These are phyloP conservation scores for Microdochium paspali DNA, from an alignment of 2,329 filamentous ascomycete genomes.

Conservation along the genomic window DNA sequence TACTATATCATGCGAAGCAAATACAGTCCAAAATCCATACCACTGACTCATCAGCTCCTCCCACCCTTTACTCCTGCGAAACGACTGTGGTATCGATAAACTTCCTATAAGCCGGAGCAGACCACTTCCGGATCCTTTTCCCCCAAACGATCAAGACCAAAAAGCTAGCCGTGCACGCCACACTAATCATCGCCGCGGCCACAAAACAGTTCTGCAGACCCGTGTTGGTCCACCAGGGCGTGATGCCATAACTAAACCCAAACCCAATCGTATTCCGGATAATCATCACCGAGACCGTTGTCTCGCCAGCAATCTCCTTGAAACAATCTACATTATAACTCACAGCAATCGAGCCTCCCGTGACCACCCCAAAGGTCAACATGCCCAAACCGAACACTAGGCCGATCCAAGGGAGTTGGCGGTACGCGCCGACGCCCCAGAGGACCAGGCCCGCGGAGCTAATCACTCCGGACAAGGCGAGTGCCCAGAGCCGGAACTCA, in stretches of 20 bases:
- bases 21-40: too few species aligned
- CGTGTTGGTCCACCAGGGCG: slow-evolving; percentile 20
- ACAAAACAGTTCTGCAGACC: slow-evolving; percentile 23
- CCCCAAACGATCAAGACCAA: slow-evolving; percentile 20
- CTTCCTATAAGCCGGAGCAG: slow-evolving; percentile 3
- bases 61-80: slow-evolving; percentile 1
- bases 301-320: slow-evolving; percentile 16
- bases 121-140: slow-evolving; percentile 12
- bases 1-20: too few species aligned
- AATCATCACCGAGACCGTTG: slow-evolving; percentile 12
- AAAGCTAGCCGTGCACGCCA: slow-evolving; percentile 17
- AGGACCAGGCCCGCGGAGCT: slow-evolving; percentile 30
- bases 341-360: slow-evolving; percentile 27
- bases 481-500: slow-evolving; percentile 16
- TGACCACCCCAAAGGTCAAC: slow-evolving; percentile 25
- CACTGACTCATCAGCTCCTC: too few species aligned
- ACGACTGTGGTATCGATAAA: slow-evolving; percentile 1
- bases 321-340: slow-evolving; percentile 31
- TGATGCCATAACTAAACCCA: slow-evolving; percentile 20
- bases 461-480: slow-evolving; percentile 22
- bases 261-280: slow-evolving; percentile 17
- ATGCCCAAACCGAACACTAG: slow-evolving; percentile 29
- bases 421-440: slow-evolving; percentile 37
- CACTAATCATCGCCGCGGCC: slow-evolving; percentile 16
- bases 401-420: slow-evolving; percentile 30